Conservation (phyloP, 371 early-diverging fungal genomes). For the Rhizopus sp. region DNA sequence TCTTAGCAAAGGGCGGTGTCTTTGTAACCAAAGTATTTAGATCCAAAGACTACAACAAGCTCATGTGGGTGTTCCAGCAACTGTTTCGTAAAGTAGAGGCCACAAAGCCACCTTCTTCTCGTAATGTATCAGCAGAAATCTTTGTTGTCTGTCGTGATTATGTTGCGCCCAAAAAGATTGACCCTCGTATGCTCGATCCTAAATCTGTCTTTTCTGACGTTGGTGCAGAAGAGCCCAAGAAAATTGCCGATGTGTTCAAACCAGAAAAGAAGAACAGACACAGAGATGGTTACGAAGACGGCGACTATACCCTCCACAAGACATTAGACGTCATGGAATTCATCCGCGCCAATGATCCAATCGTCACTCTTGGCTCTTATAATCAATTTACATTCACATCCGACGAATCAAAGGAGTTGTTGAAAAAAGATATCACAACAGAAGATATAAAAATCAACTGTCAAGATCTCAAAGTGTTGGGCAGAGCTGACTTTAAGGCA, state of each 20-base stretch:
- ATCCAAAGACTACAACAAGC: conserved; percentile 98
- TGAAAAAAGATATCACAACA: conserved; percentile 72
- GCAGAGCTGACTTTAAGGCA: conserved; percentile 88
- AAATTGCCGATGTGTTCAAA: conserved; percentile 71
- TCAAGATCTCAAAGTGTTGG: conserved; percentile 91
- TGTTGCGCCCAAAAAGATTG: conserved; percentile 94
- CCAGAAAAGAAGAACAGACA: conserved; percentile 87
- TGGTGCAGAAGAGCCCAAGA: conserved; percentile 56
- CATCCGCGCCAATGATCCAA: conserved; percentile 76
- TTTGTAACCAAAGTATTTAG: conserved; percentile 99
- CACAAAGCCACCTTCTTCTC: conserved; percentile 99
- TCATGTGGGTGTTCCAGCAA: conserved; percentile 98
- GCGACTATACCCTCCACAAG: conserved; percentile 85
- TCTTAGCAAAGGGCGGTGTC: conserved; percentile 93
- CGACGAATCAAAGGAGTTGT: conserved; percentile 59
- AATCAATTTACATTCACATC: conserved; percentile 76
- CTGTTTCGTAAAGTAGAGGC: conserved; percentile 98
- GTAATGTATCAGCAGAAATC: conserved; percentile 99
- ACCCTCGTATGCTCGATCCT: conserved; percentile 94
- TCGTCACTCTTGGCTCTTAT: conserved; percentile 71
- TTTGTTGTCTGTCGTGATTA: conserved; percentile 98
- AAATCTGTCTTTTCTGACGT: conserved; percentile 94
- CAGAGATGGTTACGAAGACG: conserved; percentile 97
- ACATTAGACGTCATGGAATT: conserved; percentile 76
- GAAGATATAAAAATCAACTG: conserved; percentile 78